A percentile compares a stretch with the other conserved stretches of the same genome.
phyloP scores from a whole-genome alignment of 345 rosid species.

The Kandelia obovata region DNA sequence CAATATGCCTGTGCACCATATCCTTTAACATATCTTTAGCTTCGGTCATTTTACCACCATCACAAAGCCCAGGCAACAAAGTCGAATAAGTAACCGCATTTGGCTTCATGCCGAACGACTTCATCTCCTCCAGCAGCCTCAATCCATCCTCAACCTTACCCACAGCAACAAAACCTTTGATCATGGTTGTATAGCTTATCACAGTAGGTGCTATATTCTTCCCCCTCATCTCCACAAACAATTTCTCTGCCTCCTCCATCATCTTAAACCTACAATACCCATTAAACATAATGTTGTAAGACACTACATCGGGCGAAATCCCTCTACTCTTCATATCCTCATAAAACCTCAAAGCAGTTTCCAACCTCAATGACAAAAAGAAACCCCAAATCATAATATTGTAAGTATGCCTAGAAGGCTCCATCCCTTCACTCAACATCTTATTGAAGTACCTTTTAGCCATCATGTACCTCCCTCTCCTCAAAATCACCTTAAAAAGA shows the following conservation, averaged over 20 bases:
- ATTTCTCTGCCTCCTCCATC: slow-evolving; percentile 77
- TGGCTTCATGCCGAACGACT: slow-evolving; percentile 57
- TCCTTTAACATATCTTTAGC: slow-evolving; percentile 55
- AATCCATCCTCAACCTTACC: slow-evolving; percentile 60
- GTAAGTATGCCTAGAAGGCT: slow-evolving; percentile 71
- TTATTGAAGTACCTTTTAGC: slow-evolving; percentile 76
- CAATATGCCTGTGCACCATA: slow-evolving; percentile 58
- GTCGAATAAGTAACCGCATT: slow-evolving; percentile 71
- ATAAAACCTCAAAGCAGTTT: slow-evolving; percentile 68
- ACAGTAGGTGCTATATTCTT: slow-evolving; percentile 62
- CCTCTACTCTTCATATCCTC: slow-evolving; percentile 77
- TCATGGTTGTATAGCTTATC: slow-evolving; percentile 81
- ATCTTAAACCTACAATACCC: slow-evolving; percentile 65
- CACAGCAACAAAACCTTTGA: slow-evolving; percentile 66
- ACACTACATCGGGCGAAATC: slow-evolving; percentile 59
- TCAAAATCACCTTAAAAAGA: slow-evolving; percentile 70
- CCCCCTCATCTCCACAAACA: slow-evolving; percentile 85
- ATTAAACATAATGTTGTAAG: slow-evolving; percentile 73
- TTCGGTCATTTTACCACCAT: slow-evolving; percentile 62
- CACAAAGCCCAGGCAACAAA: slow-evolving; percentile 78
- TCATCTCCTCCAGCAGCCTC: slow-evolving; percentile 83
- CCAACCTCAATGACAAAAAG: slow-evolving; percentile 63
- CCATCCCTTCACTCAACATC: slow-evolving; percentile 74
- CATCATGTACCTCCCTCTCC: slow-evolving; percentile 89
- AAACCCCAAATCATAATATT: slow-evolving; percentile 87